A percentile compares a stretch with the other conserved stretches of the same genome.
These are phyloP conservation scores for Calycina herbarum DNA, from an alignment of 2,329 filamentous ascomycete genomes.

Conservation along the genomic window DNA sequence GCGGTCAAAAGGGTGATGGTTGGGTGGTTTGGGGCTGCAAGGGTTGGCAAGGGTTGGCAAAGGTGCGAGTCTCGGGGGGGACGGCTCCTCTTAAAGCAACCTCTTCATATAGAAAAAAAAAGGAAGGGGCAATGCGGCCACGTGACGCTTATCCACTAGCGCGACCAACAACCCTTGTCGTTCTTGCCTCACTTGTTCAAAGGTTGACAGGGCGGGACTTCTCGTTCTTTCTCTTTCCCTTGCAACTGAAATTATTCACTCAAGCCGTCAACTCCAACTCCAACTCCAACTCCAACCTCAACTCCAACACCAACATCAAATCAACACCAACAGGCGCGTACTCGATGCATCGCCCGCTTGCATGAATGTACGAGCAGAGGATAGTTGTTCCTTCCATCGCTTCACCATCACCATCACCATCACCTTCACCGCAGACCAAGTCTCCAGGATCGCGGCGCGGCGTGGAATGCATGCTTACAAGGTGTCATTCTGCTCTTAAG, in stretches of 20 bases:
- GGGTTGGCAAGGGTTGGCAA: not conserved
- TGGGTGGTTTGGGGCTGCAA: not conserved
- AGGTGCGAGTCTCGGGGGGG: constrained; percentile 3
- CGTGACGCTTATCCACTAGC: constrained; percentile 1
- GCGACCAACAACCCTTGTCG: constrained; percentile 1
- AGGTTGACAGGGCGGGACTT: too few species aligned
- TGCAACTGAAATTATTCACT: too few species aligned
- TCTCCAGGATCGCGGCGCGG: not conserved
- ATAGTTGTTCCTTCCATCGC: not conserved
- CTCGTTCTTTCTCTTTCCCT: too few species aligned
- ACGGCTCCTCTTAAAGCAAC: constrained; percentile 5
- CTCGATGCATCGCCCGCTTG: not conserved
- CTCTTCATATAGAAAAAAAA: constrained; percentile 6
- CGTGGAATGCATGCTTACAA: not conserved
- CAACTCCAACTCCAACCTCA: too few species aligned
- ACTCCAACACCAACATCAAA: too few species aligned
- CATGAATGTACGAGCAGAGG: not conserved
- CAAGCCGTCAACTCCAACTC: too few species aligned
- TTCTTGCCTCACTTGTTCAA: not conserved
- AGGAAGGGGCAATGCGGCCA: constrained; percentile 2
- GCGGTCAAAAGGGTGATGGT: not conserved
- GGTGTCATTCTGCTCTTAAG: not conserved
- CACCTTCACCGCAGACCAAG: not conserved
- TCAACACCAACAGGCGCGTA: too few species aligned
- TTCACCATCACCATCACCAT: not conserved